Evolutionary conservation across 1,139 yeast genomes (phyloP).

Genomic region (Suhomyces bolitotheri): DNA sequence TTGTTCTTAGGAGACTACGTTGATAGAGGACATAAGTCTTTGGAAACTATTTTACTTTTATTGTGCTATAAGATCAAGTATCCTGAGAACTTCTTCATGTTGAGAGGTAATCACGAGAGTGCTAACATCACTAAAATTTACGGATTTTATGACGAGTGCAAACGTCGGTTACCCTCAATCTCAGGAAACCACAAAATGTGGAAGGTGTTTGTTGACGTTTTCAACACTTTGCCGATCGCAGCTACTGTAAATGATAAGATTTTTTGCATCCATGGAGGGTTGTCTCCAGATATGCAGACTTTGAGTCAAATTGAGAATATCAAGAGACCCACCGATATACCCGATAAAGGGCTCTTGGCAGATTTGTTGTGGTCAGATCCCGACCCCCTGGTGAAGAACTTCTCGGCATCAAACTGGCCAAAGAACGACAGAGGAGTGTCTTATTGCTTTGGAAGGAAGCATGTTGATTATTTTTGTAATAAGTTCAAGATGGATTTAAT

Average conservation of each 20-base stretch:
- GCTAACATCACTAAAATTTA: slow-evolving; percentile 83
- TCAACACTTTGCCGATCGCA: slow-evolving; percentile 83
- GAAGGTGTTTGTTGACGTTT: slow-evolving; percentile 78
- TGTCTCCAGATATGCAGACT: slow-evolving; percentile 70
- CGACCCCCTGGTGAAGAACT: slow-evolving; percentile 53
- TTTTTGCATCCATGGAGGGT: slow-evolving; percentile 88
- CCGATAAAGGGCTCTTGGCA: slow-evolving; percentile 77
- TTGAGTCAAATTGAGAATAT: slow-evolving; percentile 69
- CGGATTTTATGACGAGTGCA: slow-evolving; percentile 88
- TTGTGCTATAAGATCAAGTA: slow-evolving; percentile 77
- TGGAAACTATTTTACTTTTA: slow-evolving; percentile 73
- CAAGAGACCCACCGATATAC: slow-evolving; percentile 83
- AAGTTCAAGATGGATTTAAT: slow-evolving; percentile 75
- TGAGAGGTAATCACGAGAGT: slow-evolving; percentile 84
- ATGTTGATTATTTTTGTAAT: slow-evolving; percentile 69
- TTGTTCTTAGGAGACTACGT: slow-evolving; percentile 83
- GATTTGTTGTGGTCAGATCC: slow-evolving; percentile 92
- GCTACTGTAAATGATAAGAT: slow-evolving; percentile 84
- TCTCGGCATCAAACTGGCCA: slow-evolving; percentile 60
- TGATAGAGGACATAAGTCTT: slow-evolving; percentile 80
- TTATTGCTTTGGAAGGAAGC: slow-evolving; percentile 72
- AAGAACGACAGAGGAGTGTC: slow-evolving; percentile 87
- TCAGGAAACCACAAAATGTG: slow-evolving; percentile 55
- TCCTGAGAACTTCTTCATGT: slow-evolving; percentile 80
- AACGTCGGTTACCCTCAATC: slow-evolving; percentile 62